phyloP scores from a whole-genome alignment of 352 stramenopile genomes.

The Phytophthora colocasiae region DNA sequence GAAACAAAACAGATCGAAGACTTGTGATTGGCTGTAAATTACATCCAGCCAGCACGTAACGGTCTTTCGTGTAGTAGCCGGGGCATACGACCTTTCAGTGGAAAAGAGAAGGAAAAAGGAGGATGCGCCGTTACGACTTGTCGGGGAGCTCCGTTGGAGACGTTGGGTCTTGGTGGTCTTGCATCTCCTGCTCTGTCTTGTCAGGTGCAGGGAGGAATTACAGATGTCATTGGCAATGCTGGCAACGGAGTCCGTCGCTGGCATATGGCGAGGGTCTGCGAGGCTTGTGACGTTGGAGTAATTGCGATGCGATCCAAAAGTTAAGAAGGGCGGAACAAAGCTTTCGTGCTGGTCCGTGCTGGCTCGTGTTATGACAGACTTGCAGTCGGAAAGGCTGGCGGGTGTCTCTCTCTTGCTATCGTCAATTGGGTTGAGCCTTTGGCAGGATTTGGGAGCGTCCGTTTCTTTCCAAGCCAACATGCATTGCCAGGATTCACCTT shows the following conservation, averaged over 20 bases:
- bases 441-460: too few species aligned
- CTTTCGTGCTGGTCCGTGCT: too few species aligned
- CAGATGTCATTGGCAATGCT: constrained; percentile 8
- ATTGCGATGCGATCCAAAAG: constrained; percentile 13
- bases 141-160: background rate
- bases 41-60: constrained; percentile 22
- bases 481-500: background rate
- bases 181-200: too few species aligned
- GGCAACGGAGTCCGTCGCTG: constrained; percentile 17
- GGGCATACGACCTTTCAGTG: constrained; percentile 27
- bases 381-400: too few species aligned
- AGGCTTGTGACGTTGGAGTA: constrained; percentile 18
- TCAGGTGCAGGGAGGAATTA: background rate
- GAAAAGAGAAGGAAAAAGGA: constrained; percentile 21
- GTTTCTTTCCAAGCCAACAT: constrained; percentile 14
- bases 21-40: constrained; percentile 18
- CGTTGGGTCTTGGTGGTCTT: constrained; percentile 6
- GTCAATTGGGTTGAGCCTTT: background rate
- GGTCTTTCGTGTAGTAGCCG: constrained; percentile 6
- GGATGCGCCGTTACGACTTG: constrained; percentile 7
- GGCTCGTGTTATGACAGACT: too few species aligned
- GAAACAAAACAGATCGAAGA: background rate
- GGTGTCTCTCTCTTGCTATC: background rate
- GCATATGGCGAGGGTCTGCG: constrained; percentile 2
- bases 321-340: constrained; percentile 13